Evolutionary conservation across 2,329 filamentous ascomycete genomes (phyloP), one percentile per base, ranked within the genome.

Genomic region (Hymenoscyphus fraxineus): DNA sequence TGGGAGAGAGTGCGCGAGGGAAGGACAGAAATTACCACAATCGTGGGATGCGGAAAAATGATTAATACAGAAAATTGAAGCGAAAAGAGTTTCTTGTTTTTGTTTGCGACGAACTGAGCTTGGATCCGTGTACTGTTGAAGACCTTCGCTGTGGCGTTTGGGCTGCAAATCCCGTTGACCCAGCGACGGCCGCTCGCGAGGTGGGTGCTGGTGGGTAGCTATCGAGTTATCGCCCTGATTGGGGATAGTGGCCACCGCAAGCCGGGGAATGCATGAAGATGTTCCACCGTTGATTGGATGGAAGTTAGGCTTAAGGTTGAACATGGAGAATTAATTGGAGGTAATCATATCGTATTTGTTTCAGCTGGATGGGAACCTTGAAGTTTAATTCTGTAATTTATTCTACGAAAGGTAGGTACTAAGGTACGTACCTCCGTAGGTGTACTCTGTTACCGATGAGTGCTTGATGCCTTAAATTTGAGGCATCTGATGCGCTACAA

Each of bases 21-120:
- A 51, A 51, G 19, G 19, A 16, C 5, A 35, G 35, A 35, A 35
- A 35, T 27, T 27, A 27, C 27, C 27, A 35, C 9, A 35, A 35
- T 2, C 35, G 35, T 35, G 1, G 35, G 35, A 10, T 9, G 6
- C 1, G 6, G 35, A 35, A 22, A 51, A 51, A 16, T 51, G 44
- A 64, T 66, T 66, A 69, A 70, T 65, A 68, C 68, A 70, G 61
- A 61, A 66, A 59, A 56, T 62, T 64, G 69, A 66, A 67, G 62
- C 59, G 66, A 66, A 68, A 58, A 57, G 35, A 9, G 15, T 2
- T 56, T 61, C 44, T 31, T 16, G 13, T 57, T 57, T 27, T 22
- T 32, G 27, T 13, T 60, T 13, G 57, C 13, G 35, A 60, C 12
- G 58, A 7, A 19, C n/a, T 3, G 22, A 51, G 44, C 44, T 51